phyloP scores from a whole-genome alignment of 2,329 filamentous ascomycete species.

The Fusarium sp. region DNA sequence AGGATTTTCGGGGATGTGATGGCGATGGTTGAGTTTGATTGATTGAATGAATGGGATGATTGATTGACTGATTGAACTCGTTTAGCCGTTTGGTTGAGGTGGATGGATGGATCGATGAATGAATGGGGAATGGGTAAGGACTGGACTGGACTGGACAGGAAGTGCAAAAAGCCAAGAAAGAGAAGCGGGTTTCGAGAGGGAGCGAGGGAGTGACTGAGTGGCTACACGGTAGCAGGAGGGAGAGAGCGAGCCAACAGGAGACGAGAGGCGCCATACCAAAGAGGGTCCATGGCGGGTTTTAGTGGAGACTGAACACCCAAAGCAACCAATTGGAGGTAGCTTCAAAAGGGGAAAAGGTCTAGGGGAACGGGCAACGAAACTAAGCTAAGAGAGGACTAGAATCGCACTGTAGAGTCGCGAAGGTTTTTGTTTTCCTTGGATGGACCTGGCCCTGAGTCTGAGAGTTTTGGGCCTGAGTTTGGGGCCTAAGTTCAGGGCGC shows the following conservation, averaged over 20 bases:
- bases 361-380: background rate
- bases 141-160: conserved; percentile 31
- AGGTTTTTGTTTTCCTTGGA: conserved; percentile 29
- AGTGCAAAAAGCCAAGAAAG: conserved; percentile 40
- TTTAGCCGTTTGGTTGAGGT: conserved; percentile 27
- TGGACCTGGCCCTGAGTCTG: background rate
- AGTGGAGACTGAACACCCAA: background rate
- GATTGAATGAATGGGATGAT: conserved; percentile 16
- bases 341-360: conserved; percentile 35
- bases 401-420: conserved; percentile 4
- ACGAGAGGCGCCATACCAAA: conserved; percentile 31
- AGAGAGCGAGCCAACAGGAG: conserved; percentile 39
- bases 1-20: conserved; percentile 7
- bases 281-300: conserved; percentile 25
- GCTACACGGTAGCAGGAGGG: conserved; percentile 25
- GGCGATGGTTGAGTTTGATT: conserved; percentile 7
- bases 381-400: conserved; percentile 24
- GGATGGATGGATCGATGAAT: conserved; percentile 29
- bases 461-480: background rate
- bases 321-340: conserved; percentile 14
- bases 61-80: conserved; percentile 8
- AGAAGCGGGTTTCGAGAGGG: conserved; percentile 38
- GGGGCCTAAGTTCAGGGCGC: background rate
- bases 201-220: conserved; percentile 37
- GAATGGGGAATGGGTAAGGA: conserved; percentile 19